A percentile compares a stretch with the other conserved stretches of the same genome.
These are phyloP conservation scores for Eurotiales sp. DNA, from an alignment of 2,329 filamentous ascomycete genomes.

Conservation along the genomic window DNA sequence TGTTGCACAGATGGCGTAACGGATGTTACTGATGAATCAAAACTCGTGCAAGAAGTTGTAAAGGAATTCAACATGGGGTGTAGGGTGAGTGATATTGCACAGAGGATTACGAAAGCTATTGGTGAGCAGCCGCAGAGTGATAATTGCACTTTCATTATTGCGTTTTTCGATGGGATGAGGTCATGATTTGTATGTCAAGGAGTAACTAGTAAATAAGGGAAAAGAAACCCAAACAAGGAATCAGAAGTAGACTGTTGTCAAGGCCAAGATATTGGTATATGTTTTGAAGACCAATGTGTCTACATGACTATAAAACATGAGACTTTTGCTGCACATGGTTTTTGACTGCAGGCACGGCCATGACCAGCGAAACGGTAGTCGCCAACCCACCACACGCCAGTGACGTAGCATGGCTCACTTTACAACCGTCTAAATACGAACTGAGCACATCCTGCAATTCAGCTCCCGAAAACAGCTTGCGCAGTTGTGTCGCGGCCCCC, in stretches of 20 bases:
- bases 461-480: not conserved
- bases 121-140: slow-evolving; percentile 23
- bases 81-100: slow-evolving; percentile 28
- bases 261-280: too few species aligned
- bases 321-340: slow-evolving; percentile 1
- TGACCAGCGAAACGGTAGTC: slow-evolving; percentile 5
- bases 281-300: too few species aligned
- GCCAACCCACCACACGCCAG: slow-evolving; percentile 4
- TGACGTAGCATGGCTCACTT: slow-evolving; percentile 8
- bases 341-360: slow-evolving; percentile 7
- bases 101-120: slow-evolving; percentile 22
- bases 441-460: slow-evolving; percentile 6
- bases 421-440: slow-evolving; percentile 12
- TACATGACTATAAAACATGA: not conserved
- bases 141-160: slow-evolving; percentile 32
- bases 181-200: slow-evolving; percentile 15
- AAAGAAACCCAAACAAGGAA: too few species aligned
- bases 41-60: slow-evolving; percentile 29
- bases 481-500: slow-evolving; percentile 7
- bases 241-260: too few species aligned
- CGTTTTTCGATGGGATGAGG: slow-evolving; percentile 27
- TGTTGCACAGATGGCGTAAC: slow-evolving; percentile 31
- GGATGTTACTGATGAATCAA: slow-evolving; percentile 26
- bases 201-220: not conserved
- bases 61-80: slow-evolving; percentile 26